Conservation (phyloP, 495 filamentous ascomycete genomes). For the Lineolata rhizophorae region DNA sequence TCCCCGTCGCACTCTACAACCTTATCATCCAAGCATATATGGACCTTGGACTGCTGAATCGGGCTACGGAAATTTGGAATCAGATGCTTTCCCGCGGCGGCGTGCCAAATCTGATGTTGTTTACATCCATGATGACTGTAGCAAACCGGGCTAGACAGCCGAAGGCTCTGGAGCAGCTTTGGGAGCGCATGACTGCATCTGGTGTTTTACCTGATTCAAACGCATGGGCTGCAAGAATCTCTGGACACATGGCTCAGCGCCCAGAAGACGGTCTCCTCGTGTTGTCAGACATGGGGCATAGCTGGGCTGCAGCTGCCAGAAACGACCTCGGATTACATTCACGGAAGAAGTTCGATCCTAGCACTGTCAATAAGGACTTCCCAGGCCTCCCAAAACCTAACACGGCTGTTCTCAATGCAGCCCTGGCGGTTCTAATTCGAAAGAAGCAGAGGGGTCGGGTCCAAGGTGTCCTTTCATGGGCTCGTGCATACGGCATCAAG, state of each 20-base stretch:
- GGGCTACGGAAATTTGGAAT: slow-evolving; percentile 36
- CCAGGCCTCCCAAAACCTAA: slow-evolving; percentile 28
- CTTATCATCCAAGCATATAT: slow-evolving; percentile 32
- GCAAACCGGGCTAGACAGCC: slow-evolving; percentile 25
- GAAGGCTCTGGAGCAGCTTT: slow-evolving; percentile 30
- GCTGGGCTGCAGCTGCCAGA: slow-evolving; percentile 24
- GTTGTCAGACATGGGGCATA: slow-evolving; percentile 33
- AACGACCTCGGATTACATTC: not conserved
- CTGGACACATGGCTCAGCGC: slow-evolving; percentile 30
- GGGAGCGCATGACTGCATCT: slow-evolving; percentile 29
- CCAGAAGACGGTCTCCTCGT: slow-evolving; percentile 27
- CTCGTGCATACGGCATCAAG: slow-evolving; percentile 28
- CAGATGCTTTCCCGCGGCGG: slow-evolving; percentile 27
- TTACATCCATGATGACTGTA: slow-evolving; percentile 41
- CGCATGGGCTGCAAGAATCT: slow-evolving; percentile 42
- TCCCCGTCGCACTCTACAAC: slow-evolving; percentile 20
- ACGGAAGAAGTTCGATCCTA: slow-evolving; percentile 2
- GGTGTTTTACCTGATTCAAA: slow-evolving; percentile 29
- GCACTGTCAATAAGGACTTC: slow-evolving; percentile 16
- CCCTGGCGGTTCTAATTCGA: slow-evolving; percentile 26
- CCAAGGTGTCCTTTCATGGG: slow-evolving; percentile 33
- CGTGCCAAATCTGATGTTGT: slow-evolving; percentile 31
- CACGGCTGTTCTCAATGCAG: slow-evolving; percentile 39
- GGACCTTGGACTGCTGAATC: slow-evolving; percentile 22
- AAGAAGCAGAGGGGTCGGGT: slow-evolving; percentile 17